Evolutionary conservation across 2,329 filamentous ascomycete genomes (phyloP).

Genomic region (Xylariaceae sp.): DNA sequence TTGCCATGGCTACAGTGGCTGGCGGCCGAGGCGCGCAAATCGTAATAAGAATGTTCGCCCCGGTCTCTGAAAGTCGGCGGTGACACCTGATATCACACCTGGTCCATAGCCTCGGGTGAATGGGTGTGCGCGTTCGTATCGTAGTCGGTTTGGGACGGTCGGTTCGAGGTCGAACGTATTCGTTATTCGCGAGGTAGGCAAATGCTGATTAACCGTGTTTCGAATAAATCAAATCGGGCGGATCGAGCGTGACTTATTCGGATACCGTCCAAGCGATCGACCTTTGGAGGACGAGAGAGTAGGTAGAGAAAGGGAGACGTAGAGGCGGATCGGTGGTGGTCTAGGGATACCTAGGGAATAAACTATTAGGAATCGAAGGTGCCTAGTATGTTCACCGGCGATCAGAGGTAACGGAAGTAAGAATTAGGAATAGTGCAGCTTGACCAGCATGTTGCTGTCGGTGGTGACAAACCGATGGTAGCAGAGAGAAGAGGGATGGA

Average conservation of each 20-base stretch:
- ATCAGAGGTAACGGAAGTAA: background rate
- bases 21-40: conserved; percentile 26
- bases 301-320: background rate
- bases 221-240: background rate
- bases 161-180: background rate
- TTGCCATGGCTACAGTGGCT: conserved; percentile 41
- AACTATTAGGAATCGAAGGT: conserved; percentile 10
- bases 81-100: conserved; percentile 21
- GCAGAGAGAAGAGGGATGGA: background rate
- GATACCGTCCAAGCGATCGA: background rate
- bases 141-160: background rate
- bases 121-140: conserved; percentile 9
- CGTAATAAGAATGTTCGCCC: conserved; percentile 19
- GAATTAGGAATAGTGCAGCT: conserved; percentile 8
- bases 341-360: conserved; percentile 5
- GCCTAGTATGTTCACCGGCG: background rate
- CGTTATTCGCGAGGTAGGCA: conserved; percentile 1
- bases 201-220: conserved; percentile 7
- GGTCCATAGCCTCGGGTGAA: conserved; percentile 30
- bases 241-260: background rate
- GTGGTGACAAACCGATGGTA: background rate
- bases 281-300: conserved; percentile 1
- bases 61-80: conserved; percentile 22
- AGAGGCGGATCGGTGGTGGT: background rate
- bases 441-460: conserved; percentile 5